Evolutionary conservation across 495 filamentous ascomycete genomes (phyloP).

Genomic region (Talaromyces proteolyticus): DNA sequence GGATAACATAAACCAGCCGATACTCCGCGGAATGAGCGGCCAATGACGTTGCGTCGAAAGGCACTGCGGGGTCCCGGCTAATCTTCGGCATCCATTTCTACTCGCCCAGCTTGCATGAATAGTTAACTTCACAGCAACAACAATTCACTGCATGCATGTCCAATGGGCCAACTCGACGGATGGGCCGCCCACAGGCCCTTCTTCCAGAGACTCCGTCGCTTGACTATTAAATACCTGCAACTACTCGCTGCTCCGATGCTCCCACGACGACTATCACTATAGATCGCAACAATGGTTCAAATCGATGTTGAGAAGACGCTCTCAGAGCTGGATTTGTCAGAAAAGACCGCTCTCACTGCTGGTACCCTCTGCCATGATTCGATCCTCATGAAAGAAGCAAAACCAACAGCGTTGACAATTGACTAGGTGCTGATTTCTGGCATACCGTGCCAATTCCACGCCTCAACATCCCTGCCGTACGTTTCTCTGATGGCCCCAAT

Average conservation of each 20-base stretch:
- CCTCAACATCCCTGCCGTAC: slow-evolving; percentile 63
- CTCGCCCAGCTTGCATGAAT: background rate
- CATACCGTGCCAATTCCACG: slow-evolving; percentile 62
- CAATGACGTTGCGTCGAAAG: background rate
- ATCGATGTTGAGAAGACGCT: slow-evolving; percentile 58
- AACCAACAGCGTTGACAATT: background rate
- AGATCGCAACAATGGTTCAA: slow-evolving; percentile 37
- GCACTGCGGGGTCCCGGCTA: background rate
- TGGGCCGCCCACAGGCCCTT: too few species aligned
- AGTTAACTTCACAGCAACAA: background rate
- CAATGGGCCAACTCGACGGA: too few species aligned
- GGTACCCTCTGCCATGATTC: slow-evolving; percentile 27
- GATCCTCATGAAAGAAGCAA: background rate
- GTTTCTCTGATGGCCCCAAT: slow-evolving; percentile 70
- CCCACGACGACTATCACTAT: background rate
- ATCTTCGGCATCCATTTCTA: background rate
- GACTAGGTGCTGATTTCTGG: slow-evolving; percentile 68
- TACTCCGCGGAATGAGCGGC: background rate
- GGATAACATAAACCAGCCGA: too few species aligned
- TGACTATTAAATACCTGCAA: too few species aligned
- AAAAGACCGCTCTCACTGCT: slow-evolving; percentile 57
- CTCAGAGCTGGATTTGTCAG: slow-evolving; percentile 52
- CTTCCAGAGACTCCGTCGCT: too few species aligned
- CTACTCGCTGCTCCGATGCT: background rate
- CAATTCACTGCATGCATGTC: too few species aligned